Percentiles rank a stretch among this genome's conserved stretches.
phyloP scores from a whole-genome alignment of 352 stramenopile genomes.

The Saprolegnia parasitica region DNA sequence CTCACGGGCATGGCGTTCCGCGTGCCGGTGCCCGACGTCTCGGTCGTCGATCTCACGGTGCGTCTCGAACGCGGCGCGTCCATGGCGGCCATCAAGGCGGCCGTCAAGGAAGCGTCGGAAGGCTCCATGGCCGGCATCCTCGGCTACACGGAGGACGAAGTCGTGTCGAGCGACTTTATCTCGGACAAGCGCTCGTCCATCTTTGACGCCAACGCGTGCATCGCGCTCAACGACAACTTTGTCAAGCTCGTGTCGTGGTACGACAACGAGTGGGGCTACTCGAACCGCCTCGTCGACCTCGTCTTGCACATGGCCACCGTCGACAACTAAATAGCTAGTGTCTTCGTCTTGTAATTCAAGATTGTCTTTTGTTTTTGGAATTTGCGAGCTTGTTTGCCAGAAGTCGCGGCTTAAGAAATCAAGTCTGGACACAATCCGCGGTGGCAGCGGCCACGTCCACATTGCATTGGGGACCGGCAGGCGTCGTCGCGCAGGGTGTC shows the following conservation, averaged over 20 bases:
- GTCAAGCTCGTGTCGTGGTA: slow-evolving; percentile 95
- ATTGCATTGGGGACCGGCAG: no score
- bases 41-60: slow-evolving; percentile 92
- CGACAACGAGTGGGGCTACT: slow-evolving; percentile 95
- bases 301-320: slow-evolving; percentile 45
- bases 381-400: background rate
- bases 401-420: no score
- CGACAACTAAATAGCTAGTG: slow-evolving; percentile 32
- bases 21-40: slow-evolving; percentile 92
- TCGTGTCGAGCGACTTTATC: slow-evolving; percentile 30
- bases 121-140: slow-evolving; percentile 87
- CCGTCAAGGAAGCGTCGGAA: slow-evolving; percentile 88
- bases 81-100: slow-evolving; percentile 89
- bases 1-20: slow-evolving; percentile 95
- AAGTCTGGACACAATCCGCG: no score
- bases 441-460: no score
- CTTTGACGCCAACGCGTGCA: slow-evolving; percentile 60
- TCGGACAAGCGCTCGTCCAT: slow-evolving; percentile 26
- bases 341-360: no score
- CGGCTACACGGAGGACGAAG: slow-evolving; percentile 42
- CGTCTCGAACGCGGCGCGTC: slow-evolving; percentile 79
- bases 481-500: no score
- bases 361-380: background rate
- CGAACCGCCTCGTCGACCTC: slow-evolving; percentile 74
- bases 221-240: slow-evolving; percentile 91